Base-by-base conservation (phyloP, 2,329 filamentous ascomycete species). In the Paecilomyces formosus region DNA sequence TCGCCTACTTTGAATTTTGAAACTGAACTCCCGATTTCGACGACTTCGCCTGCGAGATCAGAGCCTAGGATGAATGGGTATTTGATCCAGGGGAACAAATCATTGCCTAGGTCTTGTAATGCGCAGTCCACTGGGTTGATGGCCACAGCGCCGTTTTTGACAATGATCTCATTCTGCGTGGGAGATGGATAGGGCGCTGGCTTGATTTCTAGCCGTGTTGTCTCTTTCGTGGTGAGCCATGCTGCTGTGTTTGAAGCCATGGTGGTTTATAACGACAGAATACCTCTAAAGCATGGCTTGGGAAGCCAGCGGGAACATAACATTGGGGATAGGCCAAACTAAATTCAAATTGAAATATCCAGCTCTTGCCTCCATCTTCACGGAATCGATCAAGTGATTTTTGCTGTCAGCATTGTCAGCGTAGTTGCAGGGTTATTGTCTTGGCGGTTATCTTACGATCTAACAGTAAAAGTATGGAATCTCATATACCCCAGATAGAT, bases 41-140 rank as follows among this genome's bases (percentile, higher is more conserved):
- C 33, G 33, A 39, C 33, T 39, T 39, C 33, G 4, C 33, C 33
- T 39, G 33, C 33, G n/a, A 39, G 33, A 12, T 39, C 33, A 5
- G n/a, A 39, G 4, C 33, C 33, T 4, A 13, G n/a, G 33, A 39
- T 39, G 33, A 15, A 15, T 5, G 33, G 33, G 33, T 39, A 39
- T 39, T 39, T 39, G 12, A 13, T 15, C 33, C 33, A 39, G 33
- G 11, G 13, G n/a, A 39, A 39, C 2, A 12, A 4, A 4, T 15
- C 11, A 39, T 13, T 6, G 12, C 56, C 58, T 0, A 28, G 53
- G 45, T 64, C 67, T 50, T 75, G 71, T 24, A 75, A 66, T 8
- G 64, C 65, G 51, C 64, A 70, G 59, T 80, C 77, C 8, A 70
- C 55, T 2, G 67, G 65, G 55, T 70, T 69, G 57, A 70, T 64